A percentile compares a stretch with the other conserved stretches of the same genome.
Conservation (phyloP, 2,329 filamentous ascomycete species). For the Talaromyces sp. region DNA sequence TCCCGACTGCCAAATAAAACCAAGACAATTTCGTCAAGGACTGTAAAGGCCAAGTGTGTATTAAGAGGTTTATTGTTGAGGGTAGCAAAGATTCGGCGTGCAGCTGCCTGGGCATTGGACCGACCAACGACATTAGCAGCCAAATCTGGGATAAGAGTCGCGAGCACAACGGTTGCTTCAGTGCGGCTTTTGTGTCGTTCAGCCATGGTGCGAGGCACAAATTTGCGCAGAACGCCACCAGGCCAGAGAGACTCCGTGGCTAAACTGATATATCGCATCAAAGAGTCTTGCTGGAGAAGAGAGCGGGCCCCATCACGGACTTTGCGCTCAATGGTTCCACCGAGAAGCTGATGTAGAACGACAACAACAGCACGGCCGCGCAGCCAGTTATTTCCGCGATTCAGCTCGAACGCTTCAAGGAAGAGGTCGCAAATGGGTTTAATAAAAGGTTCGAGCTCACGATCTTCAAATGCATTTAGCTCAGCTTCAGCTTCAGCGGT, state of each 20-base stretch:
- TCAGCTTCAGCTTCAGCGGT: conserved; percentile 86
- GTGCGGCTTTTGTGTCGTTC: conserved; percentile 81
- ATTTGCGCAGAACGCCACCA: conserved; percentile 51
- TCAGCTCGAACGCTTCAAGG: conserved; percentile 91
- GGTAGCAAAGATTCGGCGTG: conserved; percentile 83
- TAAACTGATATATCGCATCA: conserved; percentile 74
- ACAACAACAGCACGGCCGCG: conserved; percentile 94
- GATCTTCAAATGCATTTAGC: conserved; percentile 87
- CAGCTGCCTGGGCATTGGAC: conserved; percentile 87
- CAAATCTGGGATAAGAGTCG: conserved; percentile 85
- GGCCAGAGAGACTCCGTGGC: conserved; percentile 84
- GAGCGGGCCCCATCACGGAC: conserved; percentile 80
- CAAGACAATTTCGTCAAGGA: conserved; percentile 70
- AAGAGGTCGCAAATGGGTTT: conserved; percentile 99
- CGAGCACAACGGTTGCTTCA: conserved; percentile 86
- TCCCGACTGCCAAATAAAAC: conserved; percentile 59
- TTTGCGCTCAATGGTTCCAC: conserved; percentile 94
- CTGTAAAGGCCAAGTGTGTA: conserved; percentile 69
- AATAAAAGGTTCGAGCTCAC: conserved; percentile 90
- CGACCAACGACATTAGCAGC: conserved; percentile 91
- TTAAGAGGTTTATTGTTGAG: conserved; percentile 91
- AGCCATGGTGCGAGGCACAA: conserved; percentile 59
- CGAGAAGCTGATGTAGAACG: conserved; percentile 91
- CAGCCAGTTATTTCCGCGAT: conserved; percentile 95
- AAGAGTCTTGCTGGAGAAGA: conserved; percentile 74